phyloP scores from a whole-genome alignment of 768 basidiomycete genomes.

The Gyrodon lividus region DNA sequence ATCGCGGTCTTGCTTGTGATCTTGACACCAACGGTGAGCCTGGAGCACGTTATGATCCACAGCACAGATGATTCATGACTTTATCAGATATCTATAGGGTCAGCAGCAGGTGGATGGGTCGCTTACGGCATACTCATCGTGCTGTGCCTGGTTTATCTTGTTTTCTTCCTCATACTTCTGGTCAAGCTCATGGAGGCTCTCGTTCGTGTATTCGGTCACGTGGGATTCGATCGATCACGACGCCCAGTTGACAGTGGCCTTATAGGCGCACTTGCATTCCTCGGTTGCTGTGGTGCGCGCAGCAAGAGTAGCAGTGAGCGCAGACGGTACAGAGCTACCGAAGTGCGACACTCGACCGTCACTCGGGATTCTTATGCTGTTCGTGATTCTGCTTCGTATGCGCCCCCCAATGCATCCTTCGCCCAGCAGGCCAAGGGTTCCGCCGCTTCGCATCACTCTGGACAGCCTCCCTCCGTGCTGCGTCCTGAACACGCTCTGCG shows the following conservation, averaged over 20 bases:
- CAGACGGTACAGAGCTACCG: conserved; percentile 23
- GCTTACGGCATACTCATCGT: conserved; percentile 91
- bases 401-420: conserved; percentile 40
- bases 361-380: conserved; percentile 24
- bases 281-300: conserved; percentile 63
- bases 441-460: conserved; percentile 40
- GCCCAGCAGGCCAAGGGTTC: conserved; percentile 25
- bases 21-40: conserved; percentile 79
- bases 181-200: conserved; percentile 83
- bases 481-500: conserved; percentile 76
- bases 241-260: conserved; percentile 84
- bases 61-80: conserved; percentile 11
- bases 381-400: conserved; percentile 49
- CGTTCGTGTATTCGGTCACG: conserved; percentile 71
- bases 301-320: conserved; percentile 34
- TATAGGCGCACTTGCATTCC: conserved; percentile 75
- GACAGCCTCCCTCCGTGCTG: conserved; percentile 66
- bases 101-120: conserved; percentile 86
- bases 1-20: conserved; percentile 90
- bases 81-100: conserved; percentile 76
- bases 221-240: conserved; percentile 82
- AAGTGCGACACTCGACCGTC: conserved; percentile 13
- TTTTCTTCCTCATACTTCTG: conserved; percentile 77
- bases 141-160: conserved; percentile 76
- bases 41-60: neutral